phyloP scores from a whole-genome alignment of 1,139 yeast species.

The Candida glucosophila region DNA sequence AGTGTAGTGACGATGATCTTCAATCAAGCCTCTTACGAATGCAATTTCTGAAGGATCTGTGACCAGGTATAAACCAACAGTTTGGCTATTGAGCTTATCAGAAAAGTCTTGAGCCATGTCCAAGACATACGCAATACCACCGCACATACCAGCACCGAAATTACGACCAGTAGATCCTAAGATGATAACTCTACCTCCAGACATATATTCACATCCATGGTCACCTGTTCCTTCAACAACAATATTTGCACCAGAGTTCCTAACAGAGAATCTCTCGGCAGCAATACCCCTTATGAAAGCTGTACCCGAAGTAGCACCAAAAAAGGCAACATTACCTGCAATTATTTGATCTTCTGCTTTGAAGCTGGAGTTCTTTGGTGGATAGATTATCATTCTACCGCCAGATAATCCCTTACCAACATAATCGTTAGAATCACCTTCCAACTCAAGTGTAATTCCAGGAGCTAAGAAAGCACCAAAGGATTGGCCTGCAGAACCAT shows the following conservation, averaged over 20 bases:
- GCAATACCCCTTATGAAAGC: slow-evolving; percentile 96
- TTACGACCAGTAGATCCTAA: slow-evolving; percentile 88
- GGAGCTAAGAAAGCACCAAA: slow-evolving; percentile 97
- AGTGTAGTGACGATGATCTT: slow-evolving; percentile 93
- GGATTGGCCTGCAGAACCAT: slow-evolving; percentile 97
- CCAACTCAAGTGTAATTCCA: slow-evolving; percentile 89
- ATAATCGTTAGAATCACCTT: slow-evolving; percentile 97
- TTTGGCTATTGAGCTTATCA: slow-evolving; percentile 71
- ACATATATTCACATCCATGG: slow-evolving; percentile 99
- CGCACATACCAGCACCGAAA: slow-evolving; percentile 99
- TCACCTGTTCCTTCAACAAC: slow-evolving; percentile 98
- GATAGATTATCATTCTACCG: slow-evolving; percentile 86
- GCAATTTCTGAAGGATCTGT: slow-evolving; percentile 91
- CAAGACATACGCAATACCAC: slow-evolving; percentile 96
- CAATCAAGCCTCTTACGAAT: slow-evolving; percentile 84
- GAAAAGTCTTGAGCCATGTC: slow-evolving; percentile 91
- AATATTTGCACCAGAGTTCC: slow-evolving; percentile 97
- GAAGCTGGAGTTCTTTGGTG: slow-evolving; percentile 76
- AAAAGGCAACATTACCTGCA: slow-evolving; percentile 95
- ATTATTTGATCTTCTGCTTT: slow-evolving; percentile 95
- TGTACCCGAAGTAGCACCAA: slow-evolving; percentile 94
- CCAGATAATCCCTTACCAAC: slow-evolving; percentile 97
- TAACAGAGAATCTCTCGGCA: slow-evolving; percentile 96
- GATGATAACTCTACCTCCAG: slow-evolving; percentile 96
- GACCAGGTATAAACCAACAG: slow-evolving; percentile 71